Evolutionary conservation across 169 alveolate genomes (phyloP).

Genomic region (Plasmodium fragile): DNA sequence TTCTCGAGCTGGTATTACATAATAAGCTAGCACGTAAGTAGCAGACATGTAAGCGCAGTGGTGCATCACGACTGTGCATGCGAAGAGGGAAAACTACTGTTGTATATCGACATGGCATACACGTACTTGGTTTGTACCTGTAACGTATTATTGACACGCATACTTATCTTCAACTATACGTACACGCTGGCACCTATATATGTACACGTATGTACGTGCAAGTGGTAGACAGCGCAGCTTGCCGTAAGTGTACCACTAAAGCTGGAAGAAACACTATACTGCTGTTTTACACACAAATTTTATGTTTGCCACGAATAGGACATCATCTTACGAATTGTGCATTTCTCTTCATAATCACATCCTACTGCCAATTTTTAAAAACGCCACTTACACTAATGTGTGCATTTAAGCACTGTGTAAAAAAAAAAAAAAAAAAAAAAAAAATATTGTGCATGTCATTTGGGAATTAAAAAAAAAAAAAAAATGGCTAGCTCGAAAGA

Average conservation of each 20-base stretch:
- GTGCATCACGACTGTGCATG: neutral
- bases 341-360: neutral
- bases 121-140: neutral
- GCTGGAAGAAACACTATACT: neutral
- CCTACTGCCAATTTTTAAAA: neutral
- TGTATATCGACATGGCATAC: neutral
- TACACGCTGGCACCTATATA: neutral
- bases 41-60: neutral
- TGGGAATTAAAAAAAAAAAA: neutral
- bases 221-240: neutral
- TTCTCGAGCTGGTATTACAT: neutral
- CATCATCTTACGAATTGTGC: neutral
- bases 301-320: slow-evolving; percentile 11
- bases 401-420: neutral
- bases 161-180: neutral
- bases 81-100: neutral
- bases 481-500: neutral
- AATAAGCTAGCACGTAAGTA: neutral
- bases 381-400: neutral
- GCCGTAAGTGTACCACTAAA: neutral
- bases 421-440: neutral
- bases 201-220: neutral
- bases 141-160: neutral
- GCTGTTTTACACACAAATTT: neutral
- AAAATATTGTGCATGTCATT: neutral